phyloP scores from a whole-genome alignment of 306 rosid genomes.

The Pyrus betulifolia region DNA sequence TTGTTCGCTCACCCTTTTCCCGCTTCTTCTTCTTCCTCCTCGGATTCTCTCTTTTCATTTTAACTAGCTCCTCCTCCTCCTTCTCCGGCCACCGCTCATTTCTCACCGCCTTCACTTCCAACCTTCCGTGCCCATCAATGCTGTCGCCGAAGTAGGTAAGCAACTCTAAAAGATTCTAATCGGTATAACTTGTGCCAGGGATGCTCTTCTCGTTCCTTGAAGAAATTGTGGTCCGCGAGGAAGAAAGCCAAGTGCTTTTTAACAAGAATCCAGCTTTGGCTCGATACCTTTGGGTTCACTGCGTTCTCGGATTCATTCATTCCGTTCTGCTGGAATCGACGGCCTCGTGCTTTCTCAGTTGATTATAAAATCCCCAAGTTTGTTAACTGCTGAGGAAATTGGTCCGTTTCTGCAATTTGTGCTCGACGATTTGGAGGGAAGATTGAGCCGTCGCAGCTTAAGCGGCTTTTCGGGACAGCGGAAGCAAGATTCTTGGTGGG shows the following conservation, averaged over 20 bases:
- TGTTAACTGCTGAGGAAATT: conserved; percentile 39
- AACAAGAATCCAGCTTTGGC: conserved; percentile 31
- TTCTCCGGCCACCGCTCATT: background rate
- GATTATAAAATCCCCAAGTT: conserved; percentile 30
- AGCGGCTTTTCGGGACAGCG: conserved; percentile 24
- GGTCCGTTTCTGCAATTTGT: conserved; percentile 37
- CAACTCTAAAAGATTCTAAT: conserved; percentile 1
- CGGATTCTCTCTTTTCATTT: conserved; percentile 6
- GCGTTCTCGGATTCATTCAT: conserved; percentile 33
- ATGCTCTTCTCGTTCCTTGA: conserved; percentile 33
- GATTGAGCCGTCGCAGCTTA: conserved; percentile 38
- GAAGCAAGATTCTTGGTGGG: conserved; percentile 33
- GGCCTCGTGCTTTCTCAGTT: conserved; percentile 27
- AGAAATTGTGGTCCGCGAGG: conserved; percentile 41
- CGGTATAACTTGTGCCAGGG: conserved; percentile 29
- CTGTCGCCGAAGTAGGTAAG: conserved; percentile 28
- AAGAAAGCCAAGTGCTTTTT: conserved; percentile 30
- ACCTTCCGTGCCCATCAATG: background rate
- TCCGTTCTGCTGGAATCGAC: conserved; percentile 44
- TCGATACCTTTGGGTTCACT: conserved; percentile 25
- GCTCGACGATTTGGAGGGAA: conserved; percentile 37
- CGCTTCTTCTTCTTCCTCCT: conserved; percentile 8
- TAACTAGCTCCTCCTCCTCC: background rate
- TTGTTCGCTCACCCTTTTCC: conserved; percentile 3
- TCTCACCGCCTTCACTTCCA: conserved; percentile 9